These are phyloP conservation scores for Priceomyces castillae DNA, from an alignment of 805 yeast genomes.

Conservation along the genomic window DNA sequence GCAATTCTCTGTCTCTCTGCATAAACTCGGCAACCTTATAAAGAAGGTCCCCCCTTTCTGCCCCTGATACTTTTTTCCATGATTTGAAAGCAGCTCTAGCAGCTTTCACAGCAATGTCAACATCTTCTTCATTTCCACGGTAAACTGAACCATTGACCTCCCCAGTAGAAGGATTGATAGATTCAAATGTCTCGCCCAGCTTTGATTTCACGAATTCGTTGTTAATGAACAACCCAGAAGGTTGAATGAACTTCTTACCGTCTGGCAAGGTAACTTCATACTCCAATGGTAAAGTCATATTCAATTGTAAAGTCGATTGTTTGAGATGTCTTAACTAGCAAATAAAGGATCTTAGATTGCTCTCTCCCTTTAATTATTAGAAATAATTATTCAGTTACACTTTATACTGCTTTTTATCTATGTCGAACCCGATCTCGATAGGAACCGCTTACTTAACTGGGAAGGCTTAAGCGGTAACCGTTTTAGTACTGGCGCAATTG, in stretches of 20 bases:
- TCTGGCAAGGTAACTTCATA: conserved; percentile 46
- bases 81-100: conserved; percentile 38
- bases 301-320: too few species aligned
- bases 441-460: too few species aligned
- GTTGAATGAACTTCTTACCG: conserved; percentile 51
- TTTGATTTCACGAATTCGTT: conserved; percentile 41
- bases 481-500: too few species aligned
- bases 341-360: too few species aligned
- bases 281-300: conserved; percentile 36
- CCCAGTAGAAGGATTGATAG: conserved; percentile 43
- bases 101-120: conserved; percentile 39
- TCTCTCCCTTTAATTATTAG: too few species aligned
- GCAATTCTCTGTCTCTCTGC: conserved; percentile 30
- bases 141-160: conserved; percentile 42
- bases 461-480: too few species aligned
- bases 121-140: conserved; percentile 42
- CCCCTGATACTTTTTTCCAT: conserved; percentile 49
- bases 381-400: too few species aligned
- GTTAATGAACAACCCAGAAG: conserved; percentile 57
- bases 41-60: conserved; percentile 37
- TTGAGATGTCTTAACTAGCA: too few species aligned
- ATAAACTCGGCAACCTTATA: conserved; percentile 37
- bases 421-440: too few species aligned
- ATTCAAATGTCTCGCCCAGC: conserved; percentile 36
- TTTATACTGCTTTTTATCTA: too few species aligned